Conservation (phyloP, 768 basidiomycete species). For the Boletus fagicola region DNA sequence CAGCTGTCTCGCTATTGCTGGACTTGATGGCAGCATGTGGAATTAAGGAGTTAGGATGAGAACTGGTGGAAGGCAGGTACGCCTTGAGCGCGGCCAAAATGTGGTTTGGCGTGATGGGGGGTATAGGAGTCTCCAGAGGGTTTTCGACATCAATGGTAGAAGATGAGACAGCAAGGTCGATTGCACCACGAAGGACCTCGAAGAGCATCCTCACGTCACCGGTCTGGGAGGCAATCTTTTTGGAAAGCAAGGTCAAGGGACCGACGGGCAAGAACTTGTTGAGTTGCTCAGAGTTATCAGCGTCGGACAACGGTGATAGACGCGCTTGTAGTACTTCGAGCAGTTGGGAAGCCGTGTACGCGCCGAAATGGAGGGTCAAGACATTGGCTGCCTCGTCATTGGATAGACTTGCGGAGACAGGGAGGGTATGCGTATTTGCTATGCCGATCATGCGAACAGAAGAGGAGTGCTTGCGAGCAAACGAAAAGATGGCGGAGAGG, state of each 20-base stretch:
- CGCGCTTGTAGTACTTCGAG: constrained; percentile 66
- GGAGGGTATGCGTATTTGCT: constrained; percentile 86
- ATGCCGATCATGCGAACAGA: constrained; percentile 75
- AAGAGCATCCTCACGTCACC: constrained; percentile 82
- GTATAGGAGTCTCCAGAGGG: constrained; percentile 36
- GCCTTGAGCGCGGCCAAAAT: constrained; percentile 75
- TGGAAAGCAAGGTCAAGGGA: constrained; percentile 67
- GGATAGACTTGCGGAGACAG: constrained; percentile 47
- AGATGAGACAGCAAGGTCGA: constrained; percentile 59
- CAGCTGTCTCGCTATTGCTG: constrained; percentile 57
- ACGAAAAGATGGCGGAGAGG: constrained; percentile 62
- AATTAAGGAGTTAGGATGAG: constrained; percentile 9
- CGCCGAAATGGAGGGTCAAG: constrained; percentile 74
- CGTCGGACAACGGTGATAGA: constrained; percentile 49
- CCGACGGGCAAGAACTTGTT: constrained; percentile 62
- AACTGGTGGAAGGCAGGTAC: constrained; percentile 47
- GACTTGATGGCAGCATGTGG: constrained; percentile 24
- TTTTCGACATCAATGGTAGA: constrained; percentile 18
- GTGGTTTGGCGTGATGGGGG: constrained; percentile 59
- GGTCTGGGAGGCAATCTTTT: constrained; percentile 77
- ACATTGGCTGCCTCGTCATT: constrained; percentile 40
- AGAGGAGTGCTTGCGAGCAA: constrained; percentile 53
- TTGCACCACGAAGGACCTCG: constrained; percentile 76
- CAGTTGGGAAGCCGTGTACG: constrained; percentile 73
- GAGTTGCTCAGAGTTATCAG: constrained; percentile 28